Percentiles rank a stretch among this genome's conserved stretches.
Evolutionary conservation across 768 basidiomycete genomes (phyloP).

Genomic region (Mycena rebaudengoi): DNA sequence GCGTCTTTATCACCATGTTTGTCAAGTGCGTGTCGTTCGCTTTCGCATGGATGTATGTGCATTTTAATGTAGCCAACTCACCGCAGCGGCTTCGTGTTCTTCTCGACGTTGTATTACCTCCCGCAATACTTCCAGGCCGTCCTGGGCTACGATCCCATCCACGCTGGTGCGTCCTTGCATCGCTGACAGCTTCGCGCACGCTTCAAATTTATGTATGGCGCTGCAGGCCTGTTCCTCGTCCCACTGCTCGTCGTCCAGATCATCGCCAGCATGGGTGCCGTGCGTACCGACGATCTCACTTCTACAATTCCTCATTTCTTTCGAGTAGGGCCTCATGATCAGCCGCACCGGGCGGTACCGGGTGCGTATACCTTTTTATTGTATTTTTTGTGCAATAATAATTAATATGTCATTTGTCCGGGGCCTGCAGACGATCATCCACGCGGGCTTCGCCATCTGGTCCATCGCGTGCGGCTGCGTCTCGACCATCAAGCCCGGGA

Average conservation of each 20-base stretch:
- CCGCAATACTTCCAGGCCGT: constrained; percentile 83
- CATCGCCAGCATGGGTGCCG: constrained; percentile 60
- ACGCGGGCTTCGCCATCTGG: constrained; percentile 73
- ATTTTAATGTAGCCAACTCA: neutral
- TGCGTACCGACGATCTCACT: constrained; percentile 36
- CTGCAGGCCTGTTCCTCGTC: constrained; percentile 65
- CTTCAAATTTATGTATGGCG: neutral
- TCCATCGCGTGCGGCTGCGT: constrained; percentile 74
- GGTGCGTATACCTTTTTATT: constrained; percentile 39
- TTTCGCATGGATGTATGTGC: neutral
- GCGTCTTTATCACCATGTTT: constrained; percentile 76
- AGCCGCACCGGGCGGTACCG: constrained; percentile 72
- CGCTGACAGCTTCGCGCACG: neutral
- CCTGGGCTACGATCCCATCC: constrained; percentile 70
- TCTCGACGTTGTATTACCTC: constrained; percentile 73
- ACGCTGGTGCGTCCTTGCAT: constrained; percentile 38
- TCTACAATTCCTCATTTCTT: neutral
- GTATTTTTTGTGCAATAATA: neutral
- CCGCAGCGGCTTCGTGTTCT: constrained; percentile 65
- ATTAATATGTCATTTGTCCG: neutral
- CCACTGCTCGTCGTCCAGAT: constrained; percentile 76
- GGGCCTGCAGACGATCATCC: constrained; percentile 57
- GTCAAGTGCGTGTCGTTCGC: constrained; percentile 57
- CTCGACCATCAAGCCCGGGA: constrained; percentile 64
- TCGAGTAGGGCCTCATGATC: constrained; percentile 62